Evolutionary conservation across 2,329 filamentous ascomycete species (phyloP).

Genomic region (Aspergillus tanneri): DNA sequence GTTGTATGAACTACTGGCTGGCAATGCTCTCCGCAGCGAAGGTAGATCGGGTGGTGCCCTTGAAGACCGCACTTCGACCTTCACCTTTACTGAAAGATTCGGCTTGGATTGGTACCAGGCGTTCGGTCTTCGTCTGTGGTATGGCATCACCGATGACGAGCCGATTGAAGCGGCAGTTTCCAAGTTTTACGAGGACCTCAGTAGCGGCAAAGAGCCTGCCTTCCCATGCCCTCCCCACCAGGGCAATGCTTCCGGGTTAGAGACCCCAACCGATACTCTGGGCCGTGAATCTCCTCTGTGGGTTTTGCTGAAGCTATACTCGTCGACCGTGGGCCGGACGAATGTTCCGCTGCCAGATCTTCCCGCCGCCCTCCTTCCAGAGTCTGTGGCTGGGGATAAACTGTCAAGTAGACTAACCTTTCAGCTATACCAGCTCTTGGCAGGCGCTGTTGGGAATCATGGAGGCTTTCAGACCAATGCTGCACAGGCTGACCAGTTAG

Average conservation of each 20-base stretch:
- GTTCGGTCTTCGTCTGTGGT: conserved; percentile 90
- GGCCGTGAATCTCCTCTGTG: conserved; percentile 75
- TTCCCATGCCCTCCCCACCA: conserved; percentile 71
- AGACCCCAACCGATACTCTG: conserved; percentile 57
- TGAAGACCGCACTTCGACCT: conserved; percentile 78
- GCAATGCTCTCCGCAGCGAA: conserved; percentile 80
- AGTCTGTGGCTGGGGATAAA: conserved; percentile 72
- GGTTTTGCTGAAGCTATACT: conserved; percentile 80
- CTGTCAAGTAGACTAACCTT: conserved; percentile 76
- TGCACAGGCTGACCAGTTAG: conserved; percentile 65
- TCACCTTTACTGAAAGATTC: conserved; percentile 80
- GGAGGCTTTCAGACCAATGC: conserved; percentile 54
- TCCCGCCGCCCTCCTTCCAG: conserved; percentile 71
- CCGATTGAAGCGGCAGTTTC: conserved; percentile 70
- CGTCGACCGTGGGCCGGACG: conserved; percentile 42
- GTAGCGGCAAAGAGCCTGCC: conserved; percentile 65
- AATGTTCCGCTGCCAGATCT: conserved; percentile 46
- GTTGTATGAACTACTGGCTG: conserved; percentile 83
- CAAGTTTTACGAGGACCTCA: conserved; percentile 71
- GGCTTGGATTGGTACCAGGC: conserved; percentile 89
- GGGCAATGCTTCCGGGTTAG: conserved; percentile 59
- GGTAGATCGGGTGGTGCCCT: conserved; percentile 68
- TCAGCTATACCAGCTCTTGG: conserved; percentile 73
- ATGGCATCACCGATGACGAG: conserved; percentile 68
- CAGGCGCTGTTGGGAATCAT: conserved; percentile 46